phyloP scores from a whole-genome alignment of 2,329 filamentous ascomycete species.

The Fusarium buharicum region DNA sequence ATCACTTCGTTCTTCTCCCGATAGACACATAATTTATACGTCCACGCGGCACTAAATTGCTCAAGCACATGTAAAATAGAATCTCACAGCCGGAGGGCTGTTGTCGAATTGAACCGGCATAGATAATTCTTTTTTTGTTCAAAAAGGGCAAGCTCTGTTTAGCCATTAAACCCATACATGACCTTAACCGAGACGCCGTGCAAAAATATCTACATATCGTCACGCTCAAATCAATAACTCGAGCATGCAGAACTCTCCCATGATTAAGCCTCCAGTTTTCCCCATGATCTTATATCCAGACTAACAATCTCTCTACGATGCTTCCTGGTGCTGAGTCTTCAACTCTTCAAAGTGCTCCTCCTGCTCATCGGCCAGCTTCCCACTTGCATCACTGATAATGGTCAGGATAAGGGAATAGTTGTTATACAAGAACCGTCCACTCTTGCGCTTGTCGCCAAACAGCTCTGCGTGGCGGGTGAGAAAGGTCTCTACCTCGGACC shows the following conservation, averaged over 20 bases:
- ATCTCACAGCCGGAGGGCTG: conserved; percentile 6
- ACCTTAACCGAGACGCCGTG: conserved; percentile 42
- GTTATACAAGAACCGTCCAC: conserved; percentile 90
- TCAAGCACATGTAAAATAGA: conserved; percentile 13
- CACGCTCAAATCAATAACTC: conserved; percentile 24
- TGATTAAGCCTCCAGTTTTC: conserved; percentile 7
- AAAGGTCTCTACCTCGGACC: conserved; percentile 85
- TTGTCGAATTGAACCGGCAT: conserved; percentile 6
- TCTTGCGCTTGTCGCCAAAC: conserved; percentile 81
- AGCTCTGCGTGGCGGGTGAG: conserved; percentile 79
- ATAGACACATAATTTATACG: conserved; percentile 15
- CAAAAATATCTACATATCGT: conserved; percentile 31
- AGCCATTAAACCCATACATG: conserved; percentile 26
- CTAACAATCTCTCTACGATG: conserved; percentile 17
- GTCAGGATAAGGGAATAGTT: conserved; percentile 96
- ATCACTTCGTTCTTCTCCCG: conserved; percentile 44
- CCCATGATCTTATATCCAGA: neutral
- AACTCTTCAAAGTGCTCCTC: conserved; percentile 77
- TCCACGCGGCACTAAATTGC: neutral
- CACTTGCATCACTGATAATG: conserved; percentile 82
- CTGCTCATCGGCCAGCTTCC: conserved; percentile 79
- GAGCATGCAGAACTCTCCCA: conserved; percentile 13
- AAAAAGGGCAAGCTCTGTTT: conserved; percentile 18
- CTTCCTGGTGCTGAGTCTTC: conserved; percentile 67
- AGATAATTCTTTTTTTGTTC: conserved; percentile 20